Percentiles rank a stretch among this genome's conserved stretches.
phyloP scores from a whole-genome alignment of 1,284 basidiomycete species.

The Puccinia coronata region DNA sequence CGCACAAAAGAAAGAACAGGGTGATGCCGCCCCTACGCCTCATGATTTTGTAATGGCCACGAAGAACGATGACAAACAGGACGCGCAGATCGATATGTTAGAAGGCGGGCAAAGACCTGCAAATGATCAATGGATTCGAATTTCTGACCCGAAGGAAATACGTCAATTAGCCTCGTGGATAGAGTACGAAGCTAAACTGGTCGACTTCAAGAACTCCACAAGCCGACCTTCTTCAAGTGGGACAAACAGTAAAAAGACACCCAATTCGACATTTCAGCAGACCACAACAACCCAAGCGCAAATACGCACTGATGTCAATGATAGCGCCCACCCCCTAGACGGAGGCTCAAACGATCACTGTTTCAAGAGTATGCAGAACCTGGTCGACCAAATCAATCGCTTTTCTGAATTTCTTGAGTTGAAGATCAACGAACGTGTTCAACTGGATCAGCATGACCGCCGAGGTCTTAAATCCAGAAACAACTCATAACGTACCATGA shows the following conservation, averaged over 20 bases:
- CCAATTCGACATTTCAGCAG: background rate
- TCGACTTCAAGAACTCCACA: slow-evolving; percentile 28
- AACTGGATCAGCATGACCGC: background rate
- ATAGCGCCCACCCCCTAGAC: background rate
- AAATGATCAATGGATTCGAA: slow-evolving; percentile 47
- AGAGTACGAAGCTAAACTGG: slow-evolving; percentile 49
- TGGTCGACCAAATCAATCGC: slow-evolving; percentile 36
- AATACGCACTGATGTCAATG: background rate
- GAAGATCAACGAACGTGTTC: slow-evolving; percentile 24
- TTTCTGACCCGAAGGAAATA: slow-evolving; percentile 39
- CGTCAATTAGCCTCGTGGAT: slow-evolving; percentile 48
- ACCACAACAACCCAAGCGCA: background rate
- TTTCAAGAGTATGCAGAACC: slow-evolving; percentile 6
- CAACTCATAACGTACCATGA: slow-evolving; percentile 8
- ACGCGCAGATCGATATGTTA: slow-evolving; percentile 31
- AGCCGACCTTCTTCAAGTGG: background rate
- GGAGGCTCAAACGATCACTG: background rate
- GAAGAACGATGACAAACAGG: background rate
- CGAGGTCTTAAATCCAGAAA: slow-evolving; percentile 21
- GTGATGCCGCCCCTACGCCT: background rate
- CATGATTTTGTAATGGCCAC: background rate
- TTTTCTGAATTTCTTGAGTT: slow-evolving; percentile 45
- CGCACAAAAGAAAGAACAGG: background rate
- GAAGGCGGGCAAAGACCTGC: slow-evolving; percentile 26
- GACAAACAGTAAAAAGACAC: background rate